Percentiles rank a stretch among this genome's conserved stretches.
Conservation (phyloP, 768 basidiomycete genomes). For the Hericium erinaceus region DNA sequence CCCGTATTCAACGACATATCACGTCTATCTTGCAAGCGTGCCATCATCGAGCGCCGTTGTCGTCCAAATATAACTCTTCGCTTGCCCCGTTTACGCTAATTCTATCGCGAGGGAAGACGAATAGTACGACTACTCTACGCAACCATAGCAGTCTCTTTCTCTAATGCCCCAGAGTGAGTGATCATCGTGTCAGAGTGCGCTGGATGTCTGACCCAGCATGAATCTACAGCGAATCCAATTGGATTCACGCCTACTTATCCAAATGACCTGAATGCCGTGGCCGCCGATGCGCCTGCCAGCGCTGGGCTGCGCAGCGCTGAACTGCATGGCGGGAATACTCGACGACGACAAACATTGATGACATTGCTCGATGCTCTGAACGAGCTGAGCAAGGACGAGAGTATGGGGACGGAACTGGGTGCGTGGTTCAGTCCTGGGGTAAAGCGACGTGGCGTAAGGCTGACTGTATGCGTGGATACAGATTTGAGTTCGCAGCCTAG, state of each 20-base stretch:
- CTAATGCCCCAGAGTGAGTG: background rate
- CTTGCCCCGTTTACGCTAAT: background rate
- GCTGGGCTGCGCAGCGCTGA: background rate
- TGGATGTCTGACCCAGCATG: background rate
- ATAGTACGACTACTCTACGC: background rate
- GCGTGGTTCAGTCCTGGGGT: too few species aligned
- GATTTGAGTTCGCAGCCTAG: conserved; percentile 33
- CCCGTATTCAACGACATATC: background rate
- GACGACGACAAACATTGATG: conserved; percentile 37
- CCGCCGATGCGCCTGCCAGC: background rate
- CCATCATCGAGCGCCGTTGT: background rate
- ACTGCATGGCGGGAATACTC: background rate
- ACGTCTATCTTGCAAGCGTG: background rate
- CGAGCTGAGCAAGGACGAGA: conserved; percentile 34
- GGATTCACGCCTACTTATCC: background rate
- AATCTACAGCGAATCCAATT: background rate
- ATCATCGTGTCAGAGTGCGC: background rate
- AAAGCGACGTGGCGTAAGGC: too few species aligned
- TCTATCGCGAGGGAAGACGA: background rate
- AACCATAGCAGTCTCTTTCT: background rate
- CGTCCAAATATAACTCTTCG: background rate
- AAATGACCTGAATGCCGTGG: background rate
- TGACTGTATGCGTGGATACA: conserved; percentile 7
- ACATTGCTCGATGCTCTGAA: conserved; percentile 38
- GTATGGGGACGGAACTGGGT: too few species aligned